A percentile compares a stretch with the other conserved stretches of the same genome.
phyloP scores from a whole-genome alignment of 495 filamentous ascomycete species.

The Penicillium manginii region DNA sequence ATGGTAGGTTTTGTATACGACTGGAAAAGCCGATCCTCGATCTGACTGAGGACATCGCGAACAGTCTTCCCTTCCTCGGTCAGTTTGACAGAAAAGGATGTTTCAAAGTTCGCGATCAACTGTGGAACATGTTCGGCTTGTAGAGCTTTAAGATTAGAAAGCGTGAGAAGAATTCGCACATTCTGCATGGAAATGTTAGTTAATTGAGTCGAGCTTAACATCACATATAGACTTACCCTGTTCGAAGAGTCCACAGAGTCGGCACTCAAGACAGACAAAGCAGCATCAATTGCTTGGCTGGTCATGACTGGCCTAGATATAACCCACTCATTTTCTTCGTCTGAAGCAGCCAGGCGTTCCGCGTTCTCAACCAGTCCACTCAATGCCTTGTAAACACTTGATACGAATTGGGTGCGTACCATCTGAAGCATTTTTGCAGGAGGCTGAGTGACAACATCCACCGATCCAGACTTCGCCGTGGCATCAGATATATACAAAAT shows the following conservation, averaged over 20 bases:
- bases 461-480: conserved; percentile 64
- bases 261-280: conserved; percentile 42
- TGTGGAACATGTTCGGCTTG: conserved; percentile 77
- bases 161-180: conserved; percentile 87
- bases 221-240: conserved; percentile 58
- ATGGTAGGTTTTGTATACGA: conserved; percentile 82
- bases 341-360: conserved; percentile 65
- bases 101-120: conserved; percentile 85
- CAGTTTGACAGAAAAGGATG: conserved; percentile 83
- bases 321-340: conserved; percentile 61
- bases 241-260: conserved; percentile 68
- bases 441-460: conserved; percentile 79
- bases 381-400: conserved; percentile 86
- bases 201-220: background rate
- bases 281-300: conserved; percentile 35
- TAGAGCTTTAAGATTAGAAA: conserved; percentile 84
- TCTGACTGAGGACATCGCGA: conserved; percentile 83
- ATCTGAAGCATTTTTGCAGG: conserved; percentile 81
- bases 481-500: conserved; percentile 91
- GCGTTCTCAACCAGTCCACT: conserved; percentile 97
- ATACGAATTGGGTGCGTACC: conserved; percentile 86
- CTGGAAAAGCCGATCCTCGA: conserved; percentile 86
- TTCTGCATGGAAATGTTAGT: conserved; percentile 57
- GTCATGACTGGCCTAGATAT: conserved; percentile 31
- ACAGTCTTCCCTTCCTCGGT: conserved; percentile 90